Percentiles rank a stretch among this genome's conserved stretches.
phyloP scores from a whole-genome alignment of 164 flowering plant species.

The Kalanchoe fedtschenkoi region DNA sequence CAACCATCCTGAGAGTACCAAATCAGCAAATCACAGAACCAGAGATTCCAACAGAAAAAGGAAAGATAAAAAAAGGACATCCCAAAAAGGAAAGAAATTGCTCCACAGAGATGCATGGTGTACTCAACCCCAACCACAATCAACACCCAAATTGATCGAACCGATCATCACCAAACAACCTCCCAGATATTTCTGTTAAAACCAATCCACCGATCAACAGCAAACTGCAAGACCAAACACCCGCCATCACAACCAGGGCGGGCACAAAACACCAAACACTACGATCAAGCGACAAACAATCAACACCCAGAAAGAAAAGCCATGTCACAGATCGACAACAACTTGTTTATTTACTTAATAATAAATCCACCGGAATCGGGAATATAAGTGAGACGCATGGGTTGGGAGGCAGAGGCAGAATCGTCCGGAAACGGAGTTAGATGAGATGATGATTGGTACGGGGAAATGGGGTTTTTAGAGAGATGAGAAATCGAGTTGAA shows the following conservation, averaged over 20 bases:
- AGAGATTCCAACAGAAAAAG: not conserved
- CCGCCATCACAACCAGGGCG: not conserved
- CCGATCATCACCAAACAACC: not conserved
- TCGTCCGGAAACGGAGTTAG: no score
- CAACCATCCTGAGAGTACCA: not conserved
- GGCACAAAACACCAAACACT: not conserved
- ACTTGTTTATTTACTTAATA: not conserved
- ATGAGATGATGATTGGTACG: not conserved
- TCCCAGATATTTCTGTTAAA: no score
- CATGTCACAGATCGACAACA: not conserved
- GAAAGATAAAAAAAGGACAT: not conserved
- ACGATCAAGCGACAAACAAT: not conserved
- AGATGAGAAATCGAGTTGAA: not conserved
- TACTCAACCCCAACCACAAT: not conserved
- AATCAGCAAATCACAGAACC: not conserved
- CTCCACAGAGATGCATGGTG: not conserved
- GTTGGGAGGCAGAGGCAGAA: no score
- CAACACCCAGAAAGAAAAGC: not conserved
- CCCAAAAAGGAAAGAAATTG: not conserved
- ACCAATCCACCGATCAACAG: not conserved
- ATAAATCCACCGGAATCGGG: not conserved
- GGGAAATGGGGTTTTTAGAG: not conserved
- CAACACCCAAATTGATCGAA: not conserved
- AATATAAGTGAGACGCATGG: no score
- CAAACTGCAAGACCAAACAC: no score